Percentiles rank a stretch among this genome's conserved stretches.
These are phyloP conservation scores for Pseudocohnilembus persalinus DNA, from an alignment of 169 alveolate genomes.

Conservation along the genomic window DNA sequence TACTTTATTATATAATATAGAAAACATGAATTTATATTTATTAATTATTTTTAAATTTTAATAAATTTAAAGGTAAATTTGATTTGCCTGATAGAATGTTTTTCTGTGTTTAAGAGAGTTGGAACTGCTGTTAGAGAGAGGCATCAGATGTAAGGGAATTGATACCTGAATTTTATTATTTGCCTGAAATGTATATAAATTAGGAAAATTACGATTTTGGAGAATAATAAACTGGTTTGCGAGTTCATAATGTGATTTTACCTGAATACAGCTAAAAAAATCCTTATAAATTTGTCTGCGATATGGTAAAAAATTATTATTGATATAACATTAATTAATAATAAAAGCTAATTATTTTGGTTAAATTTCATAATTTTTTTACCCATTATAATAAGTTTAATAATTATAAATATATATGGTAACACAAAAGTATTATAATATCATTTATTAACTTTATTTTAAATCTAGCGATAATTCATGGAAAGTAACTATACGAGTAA, in stretches of 20 bases:
- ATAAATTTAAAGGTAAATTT: constrained; percentile 46
- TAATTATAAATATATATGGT: too few relatives aligned
- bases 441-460: too few relatives aligned
- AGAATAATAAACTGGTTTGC: constrained; percentile 33
- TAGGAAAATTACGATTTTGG: constrained; percentile 49
- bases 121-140: constrained; percentile 60
- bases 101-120: constrained; percentile 58
- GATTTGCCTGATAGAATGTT: constrained; percentile 80
- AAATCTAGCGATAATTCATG: constrained; percentile 90
- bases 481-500: constrained; percentile 94
- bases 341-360: not conserved
- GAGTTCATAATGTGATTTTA: constrained; percentile 56
- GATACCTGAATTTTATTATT: constrained; percentile 77
- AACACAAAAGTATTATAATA: too few relatives aligned
- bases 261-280: constrained; percentile 76
- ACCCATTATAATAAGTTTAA: too few relatives aligned
- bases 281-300: constrained; percentile 60
- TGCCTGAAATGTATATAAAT: constrained; percentile 77
- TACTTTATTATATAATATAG: too few relatives aligned
- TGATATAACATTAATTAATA: too few relatives aligned
- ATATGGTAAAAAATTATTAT: not conserved
- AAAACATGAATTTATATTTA: constrained; percentile 39
- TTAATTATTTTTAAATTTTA: too few relatives aligned
- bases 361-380: too few relatives aligned
- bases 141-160: constrained; percentile 79